Evolutionary conservation across 108 stramenopile genomes (phyloP), one percentile per base, ranked within the genome.

Genomic region (Bacterosira constricta): DNA sequence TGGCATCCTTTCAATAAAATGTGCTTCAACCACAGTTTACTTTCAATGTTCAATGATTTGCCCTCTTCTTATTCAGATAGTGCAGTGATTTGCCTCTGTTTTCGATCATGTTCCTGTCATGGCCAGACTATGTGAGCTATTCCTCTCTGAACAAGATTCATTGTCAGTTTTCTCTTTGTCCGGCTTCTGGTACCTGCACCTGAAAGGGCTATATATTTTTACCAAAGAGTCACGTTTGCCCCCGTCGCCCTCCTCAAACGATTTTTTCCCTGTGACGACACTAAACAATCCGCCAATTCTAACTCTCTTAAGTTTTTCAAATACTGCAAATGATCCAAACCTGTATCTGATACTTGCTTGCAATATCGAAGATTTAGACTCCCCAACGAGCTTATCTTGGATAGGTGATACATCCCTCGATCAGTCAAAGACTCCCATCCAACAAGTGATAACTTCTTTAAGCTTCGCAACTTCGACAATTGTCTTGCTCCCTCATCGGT

Each of bases 351-450:
- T 23, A 79, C 67, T 5, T 46, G 39, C 20, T 55, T 78, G 23
- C 69, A 58, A 62, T 72, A 66, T 21, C 94, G 88, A 5, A 95
- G 63, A 55, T 91, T 89, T 3, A 90, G 66, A 27, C 83, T 71
- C 66, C 90, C 88, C 56, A 91, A 47, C 1, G 91, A 81, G 42
- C 80, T 90, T 63, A 95, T 88, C 42, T 84, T 72, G 5, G 91
- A 80, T 35, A 95, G 47, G 36, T 91, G 73, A 20, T 63, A 69
- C 42, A 90, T 80, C 10, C 94, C 94, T 42, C 37, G 39, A 73
- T 95, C 94, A 3, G 90, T 87, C 20, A 79, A 49, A 30, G 63
- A 17, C 15, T 72, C 78, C 78, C 78, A 95, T 65, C 41, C 90
- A 39, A 29, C 90, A 78, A 46, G 82, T 69, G 73, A 89, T 72